Conservation (phyloP, 257 asterid genomes). For the Lantana camara region DNA sequence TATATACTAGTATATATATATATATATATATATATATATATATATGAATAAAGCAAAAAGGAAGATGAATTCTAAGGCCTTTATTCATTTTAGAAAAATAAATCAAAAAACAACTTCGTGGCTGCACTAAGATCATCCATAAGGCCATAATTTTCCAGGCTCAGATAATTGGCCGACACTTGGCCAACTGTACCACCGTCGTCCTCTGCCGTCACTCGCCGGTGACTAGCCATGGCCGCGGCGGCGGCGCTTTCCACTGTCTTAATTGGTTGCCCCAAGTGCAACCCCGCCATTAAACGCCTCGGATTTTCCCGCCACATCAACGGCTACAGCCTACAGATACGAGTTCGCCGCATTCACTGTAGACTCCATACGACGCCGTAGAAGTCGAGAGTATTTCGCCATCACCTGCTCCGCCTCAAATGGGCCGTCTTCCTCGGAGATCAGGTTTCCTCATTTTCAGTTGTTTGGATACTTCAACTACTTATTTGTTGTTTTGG, state of each 20-base stretch:
- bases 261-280: constrained; percentile 24
- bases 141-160: too few species aligned
- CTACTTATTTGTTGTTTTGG: background rate
- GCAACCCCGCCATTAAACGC: constrained; percentile 23
- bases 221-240: constrained; percentile 45
- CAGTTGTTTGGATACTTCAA: background rate
- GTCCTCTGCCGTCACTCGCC: constrained; percentile 3
- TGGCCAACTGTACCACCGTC: constrained; percentile 2
- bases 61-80: too few species aligned
- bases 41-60: too few species aligned
- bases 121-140: constrained; percentile 36
- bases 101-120: too few species aligned
- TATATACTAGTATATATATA: too few species aligned
- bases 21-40: too few species aligned
- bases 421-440: constrained; percentile 52
- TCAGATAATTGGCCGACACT: constrained; percentile 8
- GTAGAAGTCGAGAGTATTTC: constrained; percentile 24
- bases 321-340: background rate
- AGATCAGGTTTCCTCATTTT: constrained; percentile 52
- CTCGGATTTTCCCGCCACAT: constrained; percentile 29
- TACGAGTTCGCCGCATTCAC: constrained; percentile 24
- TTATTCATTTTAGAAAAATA: too few species aligned
- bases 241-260: constrained; percentile 41
- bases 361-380: constrained; percentile 27
- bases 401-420: constrained; percentile 51